Base-by-base conservation (phyloP, 371 early-diverging fungal genomes). In the Saksenaea oblongispora region DNA sequence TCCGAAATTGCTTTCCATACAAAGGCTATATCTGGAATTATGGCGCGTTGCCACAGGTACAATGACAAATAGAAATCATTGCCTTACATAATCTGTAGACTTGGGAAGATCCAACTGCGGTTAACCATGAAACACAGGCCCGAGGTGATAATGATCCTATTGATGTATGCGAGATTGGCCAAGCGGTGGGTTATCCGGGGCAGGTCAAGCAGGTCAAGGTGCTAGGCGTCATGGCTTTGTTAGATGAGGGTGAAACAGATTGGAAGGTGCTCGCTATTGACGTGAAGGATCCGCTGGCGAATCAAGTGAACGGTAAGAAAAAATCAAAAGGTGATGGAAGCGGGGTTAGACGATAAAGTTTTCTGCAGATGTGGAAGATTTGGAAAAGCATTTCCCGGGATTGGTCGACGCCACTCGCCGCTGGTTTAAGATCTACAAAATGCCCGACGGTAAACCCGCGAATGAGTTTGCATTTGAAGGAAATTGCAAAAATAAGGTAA, bases 1-100 rank as follows among this genome's bases (percentile, higher is more conserved):
- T 99, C 54, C 89, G 94, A 70, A 99, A 99, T 85, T 92, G 97
- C 74, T 99, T 99, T 90, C 99, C 99, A n/a, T 95, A 95, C 89
- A 96, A 98, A 71, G 99, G 99, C 44, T 99, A 99, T 85, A 95
- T 97, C 73, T 99, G 99, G 99, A 99, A 99, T 88, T 99, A 99
- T 75, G 99, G 99, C 63, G 98, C 98, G 36, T 83, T 99, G 64
- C 99, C 99, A 37, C 93, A 93, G 81, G 89, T 88, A 82, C 59
- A 28, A 27, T 34, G 34, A 59, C 5, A 44, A 61, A 11, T 7
- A 39, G 5, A 18, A 18, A 17, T 2, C 22, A 22, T 5, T 47
- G n/a, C 22, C 51, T 47, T 4, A 47, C 22, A 22, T 1, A 10
- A 31, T 11, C 18, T 2, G 41, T 13, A 92, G 91, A 99, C 99